These are phyloP conservation scores for Glarea lozoyensis DNA, from an alignment of 495 filamentous ascomycete species.

Conservation along the genomic window DNA sequence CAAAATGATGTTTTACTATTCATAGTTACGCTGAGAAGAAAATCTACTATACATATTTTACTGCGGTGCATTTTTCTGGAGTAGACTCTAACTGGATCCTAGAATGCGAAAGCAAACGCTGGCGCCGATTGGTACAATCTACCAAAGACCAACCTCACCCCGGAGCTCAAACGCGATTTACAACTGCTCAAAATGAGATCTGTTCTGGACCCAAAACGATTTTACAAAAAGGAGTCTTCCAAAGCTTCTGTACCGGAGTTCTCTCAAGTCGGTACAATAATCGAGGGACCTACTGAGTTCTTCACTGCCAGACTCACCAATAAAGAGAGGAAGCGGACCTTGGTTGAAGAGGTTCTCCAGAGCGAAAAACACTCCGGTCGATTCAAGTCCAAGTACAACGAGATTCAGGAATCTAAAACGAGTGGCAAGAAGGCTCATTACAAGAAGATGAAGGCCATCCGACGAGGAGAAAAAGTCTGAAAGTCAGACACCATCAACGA, in stretches of 20 bases:
- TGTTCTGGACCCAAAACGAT: constrained; percentile 76
- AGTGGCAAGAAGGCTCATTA: constrained; percentile 69
- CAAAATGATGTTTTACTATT: constrained; percentile 52
- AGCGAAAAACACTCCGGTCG: constrained; percentile 47
- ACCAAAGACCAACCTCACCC: constrained; percentile 71
- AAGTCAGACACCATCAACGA: not conserved
- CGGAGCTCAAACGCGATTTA: constrained; percentile 77
- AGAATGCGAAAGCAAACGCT: constrained; percentile 37
- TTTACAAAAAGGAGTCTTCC: constrained; percentile 76
- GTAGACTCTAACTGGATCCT: constrained; percentile 19
- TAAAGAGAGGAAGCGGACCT: constrained; percentile 80
- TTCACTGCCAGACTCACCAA: constrained; percentile 68
- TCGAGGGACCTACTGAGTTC: constrained; percentile 85
- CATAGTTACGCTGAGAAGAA: constrained; percentile 99
- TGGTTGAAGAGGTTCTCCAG: constrained; percentile 80
- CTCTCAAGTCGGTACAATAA: constrained; percentile 80
- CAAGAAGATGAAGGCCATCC: constrained; percentile 46
- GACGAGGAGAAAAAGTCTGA: constrained; percentile 2
- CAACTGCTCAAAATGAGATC: constrained; percentile 82
- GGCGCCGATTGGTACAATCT: constrained; percentile 75
- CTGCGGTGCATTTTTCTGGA: constrained; percentile 15
- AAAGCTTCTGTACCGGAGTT: constrained; percentile 65
- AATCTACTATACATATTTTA: constrained; percentile 3
- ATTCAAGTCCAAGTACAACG: constrained; percentile 63
- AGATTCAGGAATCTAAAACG: constrained; percentile 55